A percentile compares a stretch with the other conserved stretches of the same genome.
Conservation (phyloP, 2,329 filamentous ascomycete species). For the Magnaporthiopsis incrustans region DNA sequence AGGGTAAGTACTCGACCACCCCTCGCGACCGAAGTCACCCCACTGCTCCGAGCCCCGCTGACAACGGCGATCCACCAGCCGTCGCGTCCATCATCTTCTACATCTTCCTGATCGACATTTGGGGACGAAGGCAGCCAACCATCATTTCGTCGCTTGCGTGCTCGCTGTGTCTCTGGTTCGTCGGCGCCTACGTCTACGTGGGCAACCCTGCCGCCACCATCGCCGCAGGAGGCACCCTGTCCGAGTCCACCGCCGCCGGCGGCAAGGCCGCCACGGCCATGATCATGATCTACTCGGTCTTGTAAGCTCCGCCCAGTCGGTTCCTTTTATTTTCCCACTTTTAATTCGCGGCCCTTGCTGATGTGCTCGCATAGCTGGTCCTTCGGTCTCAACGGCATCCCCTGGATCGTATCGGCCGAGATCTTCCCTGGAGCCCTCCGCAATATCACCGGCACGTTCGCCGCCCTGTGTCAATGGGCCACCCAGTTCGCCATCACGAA, state of each 20-base stretch:
- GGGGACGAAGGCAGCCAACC: constrained; percentile 31
- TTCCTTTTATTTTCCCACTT: too few relatives aligned
- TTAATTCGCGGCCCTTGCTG: background rate
- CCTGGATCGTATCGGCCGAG: constrained; percentile 36
- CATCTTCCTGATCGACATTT: constrained; percentile 29
- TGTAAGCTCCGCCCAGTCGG: constrained; percentile 15
- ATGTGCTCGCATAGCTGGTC: constrained; percentile 23
- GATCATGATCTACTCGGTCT: constrained; percentile 46
- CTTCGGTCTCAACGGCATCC: constrained; percentile 36
- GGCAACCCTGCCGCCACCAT: constrained; percentile 39
- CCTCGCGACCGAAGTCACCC: too few relatives aligned
- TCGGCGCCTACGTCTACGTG: constrained; percentile 45
- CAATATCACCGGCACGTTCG: constrained; percentile 31
- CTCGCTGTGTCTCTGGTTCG: constrained; percentile 40
- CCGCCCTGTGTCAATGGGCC: constrained; percentile 33
- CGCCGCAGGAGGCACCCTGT: constrained; percentile 30
- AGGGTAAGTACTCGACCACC: constrained; percentile 16
- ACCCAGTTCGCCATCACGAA: constrained; percentile 35
- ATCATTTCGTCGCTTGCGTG: constrained; percentile 40
- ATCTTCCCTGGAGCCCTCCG: constrained; percentile 36
- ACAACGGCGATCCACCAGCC: constrained; percentile 9
- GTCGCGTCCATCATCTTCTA: constrained; percentile 33
- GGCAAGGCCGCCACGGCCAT: constrained; percentile 45
- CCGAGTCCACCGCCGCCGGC: constrained; percentile 33
- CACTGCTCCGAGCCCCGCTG: background rate